Base-by-base conservation (phyloP, 2,329 filamentous ascomycete species). In the Rosellinia necatrix region DNA sequence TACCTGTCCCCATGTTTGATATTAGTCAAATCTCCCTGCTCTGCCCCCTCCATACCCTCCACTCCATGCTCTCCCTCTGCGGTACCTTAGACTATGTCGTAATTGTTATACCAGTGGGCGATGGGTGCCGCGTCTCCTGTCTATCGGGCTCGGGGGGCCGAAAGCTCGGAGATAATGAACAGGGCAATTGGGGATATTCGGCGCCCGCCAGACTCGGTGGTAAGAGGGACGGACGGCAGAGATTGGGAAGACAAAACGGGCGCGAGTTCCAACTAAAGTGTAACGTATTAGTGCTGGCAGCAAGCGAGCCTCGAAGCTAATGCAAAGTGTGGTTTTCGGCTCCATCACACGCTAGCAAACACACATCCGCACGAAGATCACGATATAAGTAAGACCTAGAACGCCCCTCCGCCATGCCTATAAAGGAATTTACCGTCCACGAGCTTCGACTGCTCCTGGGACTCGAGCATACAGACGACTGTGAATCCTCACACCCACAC, bases 391-490 rank as follows among this genome's bases (percentile, higher is more conserved):
- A 22, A 21, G 24, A 32, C 35, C 46, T 12, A 13, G 8, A 41
- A 35, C 34, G 6, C 15, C 21, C 30, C 24, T 32, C 19, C 15
- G 21, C 13, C 41, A 58, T 58, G 58, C 49, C 58, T 60, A 61
- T 61, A 61, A 61, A 61, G 48, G 50, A 56, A 34, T 49, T 29
- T 15, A 59, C 48, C 2, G 55, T 58, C 40, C 58, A 59, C 38
- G 55, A 56, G 38, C 51, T 59, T 40, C 58, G 51, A 42, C 43
- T 58, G 17, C 48, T 55, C 8, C n/a, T 58, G 12, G 51, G 48
- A 22, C 51, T 55, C 8, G 48, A 49, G 13, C 58, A 58, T 35
- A 49, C 51, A 41, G 55, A 58, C 30, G 48, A 56, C 44, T 52
- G 53, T 34, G 12, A 24, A 42, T 22, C 22, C 9, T 37, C 37